Evolutionary conservation across 225 moss, liverwort and hornwort species (phyloP).

Genomic region (Physcomitrium patens): DNA sequence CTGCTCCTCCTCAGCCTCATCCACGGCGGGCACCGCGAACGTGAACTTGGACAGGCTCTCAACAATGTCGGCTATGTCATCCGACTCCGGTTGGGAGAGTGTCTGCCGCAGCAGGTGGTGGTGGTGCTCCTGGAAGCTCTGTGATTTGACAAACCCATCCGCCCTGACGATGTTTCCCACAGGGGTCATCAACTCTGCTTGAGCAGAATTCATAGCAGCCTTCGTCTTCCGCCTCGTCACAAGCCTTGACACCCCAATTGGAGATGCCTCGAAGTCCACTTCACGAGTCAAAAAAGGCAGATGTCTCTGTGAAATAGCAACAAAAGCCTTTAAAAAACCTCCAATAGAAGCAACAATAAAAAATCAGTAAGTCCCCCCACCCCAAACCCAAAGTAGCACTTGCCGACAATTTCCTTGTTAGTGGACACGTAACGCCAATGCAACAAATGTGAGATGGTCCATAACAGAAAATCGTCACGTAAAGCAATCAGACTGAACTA

Average conservation of each 20-base stretch:
- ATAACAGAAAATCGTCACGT: no score
- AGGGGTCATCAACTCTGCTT: conserved; percentile 59
- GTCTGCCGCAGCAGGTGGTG: conserved; percentile 27
- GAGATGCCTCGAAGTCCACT: conserved; percentile 52
- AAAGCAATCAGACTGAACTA: no score
- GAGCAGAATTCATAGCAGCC: conserved; percentile 45
- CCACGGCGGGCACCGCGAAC: conserved; percentile 38
- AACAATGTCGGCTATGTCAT: conserved; percentile 48
- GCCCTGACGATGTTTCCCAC: conserved; percentile 50
- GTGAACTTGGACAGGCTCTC: conserved; percentile 60
- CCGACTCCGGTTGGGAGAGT: conserved; percentile 14
- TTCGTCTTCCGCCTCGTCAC: not conserved
- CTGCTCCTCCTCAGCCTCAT: conserved; percentile 50
- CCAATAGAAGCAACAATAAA: no score
- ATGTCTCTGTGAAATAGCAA: conserved; percentile 29
- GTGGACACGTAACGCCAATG: no score
- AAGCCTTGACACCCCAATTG: conserved; percentile 8
- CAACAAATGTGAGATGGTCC: no score
- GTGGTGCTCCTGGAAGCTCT: conserved; percentile 61
- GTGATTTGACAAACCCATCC: conserved; percentile 48
- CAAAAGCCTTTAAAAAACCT: no score
- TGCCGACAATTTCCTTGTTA: no score
- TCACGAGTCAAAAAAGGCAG: conserved; percentile 32
- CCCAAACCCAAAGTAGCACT: no score
- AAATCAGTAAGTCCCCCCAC: no score